phyloP scores from a whole-genome alignment of 345 rosid species.

The Eucalyptus decipiens region DNA sequence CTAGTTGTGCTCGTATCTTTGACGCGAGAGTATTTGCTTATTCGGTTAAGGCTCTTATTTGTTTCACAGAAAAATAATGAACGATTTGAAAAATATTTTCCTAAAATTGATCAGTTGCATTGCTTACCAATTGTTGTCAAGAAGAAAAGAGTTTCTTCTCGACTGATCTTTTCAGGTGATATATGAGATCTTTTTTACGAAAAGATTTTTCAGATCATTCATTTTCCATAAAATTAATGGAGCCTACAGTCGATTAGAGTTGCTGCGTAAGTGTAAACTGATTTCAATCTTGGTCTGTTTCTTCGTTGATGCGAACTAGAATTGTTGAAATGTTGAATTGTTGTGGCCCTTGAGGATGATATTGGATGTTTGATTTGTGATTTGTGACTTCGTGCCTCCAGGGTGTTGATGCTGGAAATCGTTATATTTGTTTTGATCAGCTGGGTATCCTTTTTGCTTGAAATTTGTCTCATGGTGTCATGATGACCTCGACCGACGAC shows the following conservation, averaged over 20 bases:
- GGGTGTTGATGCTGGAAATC: neutral
- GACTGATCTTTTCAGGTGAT: rapidly evolving
- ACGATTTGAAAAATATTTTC: no score
- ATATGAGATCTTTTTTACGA: no score
- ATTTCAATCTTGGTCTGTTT: neutral
- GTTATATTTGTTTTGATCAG: neutral
- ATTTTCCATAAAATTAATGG: rapidly evolving
- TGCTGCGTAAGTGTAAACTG: neutral
- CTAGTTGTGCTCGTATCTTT: neutral
- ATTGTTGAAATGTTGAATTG: neutral
- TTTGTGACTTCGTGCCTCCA: neutral
- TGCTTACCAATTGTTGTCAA: no score
- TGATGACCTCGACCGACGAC: neutral
- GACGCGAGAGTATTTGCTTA: neutral
- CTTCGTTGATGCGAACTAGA: neutral
- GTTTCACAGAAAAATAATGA: no score
- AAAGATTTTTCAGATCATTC: no score
- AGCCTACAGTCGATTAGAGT: neutral
- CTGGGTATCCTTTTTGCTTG: neutral
- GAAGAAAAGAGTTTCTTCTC: neutral
- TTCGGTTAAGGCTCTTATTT: neutral
- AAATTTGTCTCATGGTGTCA: neutral
- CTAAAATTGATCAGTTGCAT: no score
- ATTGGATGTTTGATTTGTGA: neutral
- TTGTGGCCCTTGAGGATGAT: neutral